These are phyloP conservation scores for Domatiomyces globalis DNA, from an alignment of 2,329 filamentous ascomycete species.

Conservation along the genomic window DNA sequence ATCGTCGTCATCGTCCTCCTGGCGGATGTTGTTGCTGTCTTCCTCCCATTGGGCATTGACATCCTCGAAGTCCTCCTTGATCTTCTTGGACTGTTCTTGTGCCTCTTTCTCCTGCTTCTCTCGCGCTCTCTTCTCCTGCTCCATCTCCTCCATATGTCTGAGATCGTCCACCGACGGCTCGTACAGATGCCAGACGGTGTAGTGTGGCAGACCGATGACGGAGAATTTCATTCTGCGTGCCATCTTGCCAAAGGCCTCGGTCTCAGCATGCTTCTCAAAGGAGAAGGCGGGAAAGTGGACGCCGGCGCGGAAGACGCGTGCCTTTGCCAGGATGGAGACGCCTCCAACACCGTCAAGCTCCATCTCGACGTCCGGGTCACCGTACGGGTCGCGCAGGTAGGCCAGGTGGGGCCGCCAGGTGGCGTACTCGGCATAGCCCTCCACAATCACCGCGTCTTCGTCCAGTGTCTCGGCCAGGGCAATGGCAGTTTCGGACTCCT, in stretches of 20 bases:
- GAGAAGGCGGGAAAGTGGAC: conserved; percentile 98
- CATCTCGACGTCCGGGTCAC: conserved; percentile 99
- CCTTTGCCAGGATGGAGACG: conserved; percentile 93
- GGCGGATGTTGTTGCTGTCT: conserved; percentile 39
- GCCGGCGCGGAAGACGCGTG: conserved; percentile 82
- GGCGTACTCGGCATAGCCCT: conserved; percentile 96
- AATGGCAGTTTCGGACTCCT: conserved; percentile 93
- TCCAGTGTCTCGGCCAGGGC: conserved; percentile 88
- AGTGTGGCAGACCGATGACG: conserved; percentile 88
- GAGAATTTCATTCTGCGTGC: conserved; percentile 91
- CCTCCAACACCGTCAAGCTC: conserved; percentile 87
- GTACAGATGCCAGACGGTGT: conserved; percentile 98
- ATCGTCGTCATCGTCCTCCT: neutral
- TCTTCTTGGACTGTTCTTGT: conserved; percentile 58
- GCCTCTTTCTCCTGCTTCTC: conserved; percentile 68
- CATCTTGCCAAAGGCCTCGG: conserved; percentile 99
- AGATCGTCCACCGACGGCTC: conserved; percentile 98
- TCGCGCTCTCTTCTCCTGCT: conserved; percentile 63
- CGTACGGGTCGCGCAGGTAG: conserved; percentile 90
- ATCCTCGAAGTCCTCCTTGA: conserved; percentile 68
- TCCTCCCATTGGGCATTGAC: conserved; percentile 72
- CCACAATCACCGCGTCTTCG: conserved; percentile 95
- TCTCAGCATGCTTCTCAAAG: conserved; percentile 97
- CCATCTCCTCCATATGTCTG: conserved; percentile 98
- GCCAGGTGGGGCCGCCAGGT: conserved; percentile 96